phyloP scores from a whole-genome alignment of 441 rosid species.

The Theobroma grandiflorum region DNA sequence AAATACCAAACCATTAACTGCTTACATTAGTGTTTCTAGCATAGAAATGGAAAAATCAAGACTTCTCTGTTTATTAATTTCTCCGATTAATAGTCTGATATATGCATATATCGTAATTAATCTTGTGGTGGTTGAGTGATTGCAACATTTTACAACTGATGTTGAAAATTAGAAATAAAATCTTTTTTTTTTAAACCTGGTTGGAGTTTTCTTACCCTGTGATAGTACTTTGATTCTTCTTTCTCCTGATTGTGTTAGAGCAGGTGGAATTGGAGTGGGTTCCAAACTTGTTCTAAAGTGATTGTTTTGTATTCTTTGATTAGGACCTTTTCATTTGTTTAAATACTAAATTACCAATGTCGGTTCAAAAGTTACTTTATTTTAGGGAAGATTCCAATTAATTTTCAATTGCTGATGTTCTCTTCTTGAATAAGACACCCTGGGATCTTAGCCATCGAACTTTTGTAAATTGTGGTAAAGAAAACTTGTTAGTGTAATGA shows the following conservation, averaged over 20 bases:
- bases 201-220: slow-evolving; percentile 33
- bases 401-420: slow-evolving; percentile 14
- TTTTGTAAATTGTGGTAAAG: not conserved
- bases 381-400: not conserved
- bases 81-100: not conserved
- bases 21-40: not conserved
- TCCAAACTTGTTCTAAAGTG: slow-evolving; percentile 32
- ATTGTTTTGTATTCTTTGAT: slow-evolving; percentile 29
- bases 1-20: not conserved
- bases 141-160: slow-evolving; percentile 7
- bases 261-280: slow-evolving; percentile 41
- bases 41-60: not conserved
- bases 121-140: not conserved
- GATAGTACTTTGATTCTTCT: slow-evolving; percentile 25
- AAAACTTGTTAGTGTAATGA: not conserved
- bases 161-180: not conserved
- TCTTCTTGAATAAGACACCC: slow-evolving; percentile 6
- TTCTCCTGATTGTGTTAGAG: slow-evolving; percentile 29
- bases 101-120: not conserved
- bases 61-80: not conserved
- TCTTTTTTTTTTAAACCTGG: too few relatives aligned
- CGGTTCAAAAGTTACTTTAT: slow-evolving; percentile 14
- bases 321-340: slow-evolving; percentile 31
- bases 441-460: slow-evolving; percentile 3
- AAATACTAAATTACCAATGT: not conserved